Evolutionary conservation across 108 stramenopile species (phyloP).

Genomic region (Cylindrotheca closterium): DNA sequence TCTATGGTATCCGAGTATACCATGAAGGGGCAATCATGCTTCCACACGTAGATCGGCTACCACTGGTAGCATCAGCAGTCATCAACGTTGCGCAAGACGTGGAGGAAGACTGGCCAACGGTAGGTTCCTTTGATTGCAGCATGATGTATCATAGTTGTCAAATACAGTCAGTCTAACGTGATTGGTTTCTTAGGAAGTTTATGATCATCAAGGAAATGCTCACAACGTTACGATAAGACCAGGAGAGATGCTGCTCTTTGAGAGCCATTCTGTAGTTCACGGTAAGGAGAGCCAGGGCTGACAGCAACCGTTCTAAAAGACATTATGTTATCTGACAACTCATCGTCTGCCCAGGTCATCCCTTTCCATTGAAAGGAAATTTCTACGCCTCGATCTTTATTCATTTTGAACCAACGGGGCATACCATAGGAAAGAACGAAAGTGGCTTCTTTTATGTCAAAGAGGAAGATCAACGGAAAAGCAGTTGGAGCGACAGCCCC

Average conservation of each 20-base stretch:
- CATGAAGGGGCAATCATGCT: conserved; percentile 51
- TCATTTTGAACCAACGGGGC: conserved; percentile 79
- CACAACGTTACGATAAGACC: conserved; percentile 76
- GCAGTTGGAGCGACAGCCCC: background rate
- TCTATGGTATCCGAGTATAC: conserved; percentile 77
- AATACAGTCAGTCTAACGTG: too few species aligned
- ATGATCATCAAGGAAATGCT: conserved; percentile 52
- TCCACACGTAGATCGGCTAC: conserved; percentile 76
- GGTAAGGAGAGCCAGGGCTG: conserved; percentile 27
- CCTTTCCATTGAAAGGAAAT: conserved; percentile 76
- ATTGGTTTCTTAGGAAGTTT: conserved; percentile 46
- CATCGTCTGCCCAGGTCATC: conserved; percentile 56
- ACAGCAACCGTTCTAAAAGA: too few species aligned
- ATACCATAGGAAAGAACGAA: conserved; percentile 32
- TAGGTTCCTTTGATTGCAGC: too few species aligned
- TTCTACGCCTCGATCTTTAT: conserved; percentile 74
- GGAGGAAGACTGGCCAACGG: conserved; percentile 41
- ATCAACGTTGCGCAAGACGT: conserved; percentile 70
- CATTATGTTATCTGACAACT: conserved; percentile 76
- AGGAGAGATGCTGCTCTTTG: conserved; percentile 80
- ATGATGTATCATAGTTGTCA: too few species aligned
- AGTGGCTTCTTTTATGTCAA: conserved; percentile 4
- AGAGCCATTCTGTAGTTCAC: conserved; percentile 73
- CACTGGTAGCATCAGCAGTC: conserved; percentile 76
- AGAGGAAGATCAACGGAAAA: background rate